Evolutionary conservation across 805 yeast genomes (phyloP), one percentile per base, ranked within the genome.

Genomic region (Cyberlindnera mississippiensis): DNA sequence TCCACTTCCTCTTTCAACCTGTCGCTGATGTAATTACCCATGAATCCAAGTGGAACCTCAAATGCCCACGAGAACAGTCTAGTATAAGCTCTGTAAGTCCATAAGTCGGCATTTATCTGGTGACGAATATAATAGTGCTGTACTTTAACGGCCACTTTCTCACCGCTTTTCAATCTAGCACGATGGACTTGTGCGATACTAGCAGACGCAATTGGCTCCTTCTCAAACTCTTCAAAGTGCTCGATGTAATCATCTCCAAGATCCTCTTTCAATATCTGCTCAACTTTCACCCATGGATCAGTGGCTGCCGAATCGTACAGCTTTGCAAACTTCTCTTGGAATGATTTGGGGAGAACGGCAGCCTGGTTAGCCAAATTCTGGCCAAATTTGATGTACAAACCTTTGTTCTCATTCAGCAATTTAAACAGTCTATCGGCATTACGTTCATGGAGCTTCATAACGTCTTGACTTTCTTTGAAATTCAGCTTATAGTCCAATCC

Each of bases 311-410:
- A 67, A 56, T 85, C 93, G 52, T 82, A 85, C 37, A 85, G 62
- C 43, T 64, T 60, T 12, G 70, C 65, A 55, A 85, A 80, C 52
- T 74, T 71, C 31, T 66, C 71, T 49, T 79, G 86, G 60, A 67
- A 83, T 16, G 78, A 82, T 28, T 66, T 60, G 3, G 95, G 95
- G 49, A 85, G 75, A 53, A 82, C 67, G 20, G 72, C 63, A 1
- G 87, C 80, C 57, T 85, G 93, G 54, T 84, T 78, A 3, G 93
- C 91, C 35, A 85, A 71, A 38, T 85, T 81, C 67, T 85, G 93
- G 18, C 93, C 95, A 51, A 82, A 61, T 58, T 85, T 85, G 58
- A 85, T 80, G 56, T 82, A 85, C 15, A 85, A 67, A 2, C 85
- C 84, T 48, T 72, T 74, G 54, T 78, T 78, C 11, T 54, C 54